These are phyloP conservation scores for Paramecium tetraurelia DNA, from an alignment of 73 alveolate genomes.

Conservation along the genomic window DNA sequence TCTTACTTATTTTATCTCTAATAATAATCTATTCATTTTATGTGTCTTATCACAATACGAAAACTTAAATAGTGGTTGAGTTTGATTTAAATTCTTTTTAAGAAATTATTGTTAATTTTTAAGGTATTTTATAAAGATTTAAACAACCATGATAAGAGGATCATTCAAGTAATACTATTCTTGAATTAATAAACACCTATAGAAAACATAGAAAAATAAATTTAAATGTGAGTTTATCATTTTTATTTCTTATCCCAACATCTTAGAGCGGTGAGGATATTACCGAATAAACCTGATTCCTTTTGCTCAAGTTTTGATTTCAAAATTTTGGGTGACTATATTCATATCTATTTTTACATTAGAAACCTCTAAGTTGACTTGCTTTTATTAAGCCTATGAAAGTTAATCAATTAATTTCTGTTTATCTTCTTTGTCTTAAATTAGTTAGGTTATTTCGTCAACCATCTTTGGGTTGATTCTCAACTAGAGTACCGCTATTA, in stretches of 20 bases:
- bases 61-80: too few relatives aligned
- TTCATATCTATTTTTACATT: neutral
- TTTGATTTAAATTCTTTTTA: too few relatives aligned
- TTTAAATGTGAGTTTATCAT: neutral
- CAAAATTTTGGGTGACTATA: conserved; percentile 4
- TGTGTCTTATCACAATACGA: too few relatives aligned
- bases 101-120: too few relatives aligned
- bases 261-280: neutral
- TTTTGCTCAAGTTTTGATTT: neutral
- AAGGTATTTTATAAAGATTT: neutral
- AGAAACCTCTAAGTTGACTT: neutral
- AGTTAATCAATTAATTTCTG: neutral
- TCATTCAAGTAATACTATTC: too few relatives aligned
- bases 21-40: too few relatives aligned
- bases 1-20: too few relatives aligned
- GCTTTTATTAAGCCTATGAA: neutral
- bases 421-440: neutral
- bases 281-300: neutral
- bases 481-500: neutral
- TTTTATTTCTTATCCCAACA: neutral
- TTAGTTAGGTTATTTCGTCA: neutral
- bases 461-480: neutral
- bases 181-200: neutral
- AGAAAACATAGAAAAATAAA: neutral
- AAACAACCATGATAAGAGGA: neutral